Evolutionary conservation across 1,284 basidiomycete genomes (phyloP).

Genomic region (Tilletia indica): DNA sequence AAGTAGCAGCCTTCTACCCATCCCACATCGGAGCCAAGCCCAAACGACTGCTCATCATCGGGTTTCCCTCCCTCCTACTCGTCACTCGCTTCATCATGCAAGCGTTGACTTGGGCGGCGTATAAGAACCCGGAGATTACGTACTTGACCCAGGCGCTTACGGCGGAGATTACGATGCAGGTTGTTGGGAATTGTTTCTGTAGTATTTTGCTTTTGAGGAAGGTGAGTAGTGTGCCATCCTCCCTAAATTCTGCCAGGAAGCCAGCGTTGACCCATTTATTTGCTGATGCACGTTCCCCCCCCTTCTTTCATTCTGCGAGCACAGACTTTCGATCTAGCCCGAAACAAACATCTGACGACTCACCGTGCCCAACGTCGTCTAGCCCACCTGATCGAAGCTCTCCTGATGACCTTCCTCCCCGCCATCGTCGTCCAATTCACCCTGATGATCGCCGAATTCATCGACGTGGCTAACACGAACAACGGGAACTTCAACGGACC

Average conservation of each 20-base stretch:
- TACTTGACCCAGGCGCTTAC: neutral
- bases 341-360: slow-evolving; percentile 9
- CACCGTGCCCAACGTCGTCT: slow-evolving; percentile 7
- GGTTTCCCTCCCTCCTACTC: neutral
- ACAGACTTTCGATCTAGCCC: slow-evolving; percentile 7
- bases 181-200: slow-evolving; percentile 4
- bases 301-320: neutral
- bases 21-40: neutral
- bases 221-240: neutral
- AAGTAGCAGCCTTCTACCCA: neutral
- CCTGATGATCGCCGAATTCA: slow-evolving; percentile 3
- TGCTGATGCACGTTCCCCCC: neutral
- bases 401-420: slow-evolving; percentile 65
- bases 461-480: slow-evolving; percentile 9
- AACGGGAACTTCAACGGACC: neutral
- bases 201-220: slow-evolving; percentile 1
- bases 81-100: neutral
- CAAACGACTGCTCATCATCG: neutral
- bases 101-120: neutral
- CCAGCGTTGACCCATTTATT: neutral
- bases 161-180: slow-evolving; percentile 6
- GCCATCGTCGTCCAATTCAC: slow-evolving; percentile 61
- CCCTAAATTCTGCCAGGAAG: neutral
- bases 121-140: neutral
- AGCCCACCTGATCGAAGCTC: slow-evolving; percentile 64